A percentile compares a stretch with the other conserved stretches of the same genome.
These are phyloP conservation scores for Monosporascus sp. DNA, from an alignment of 2,329 filamentous ascomycete species.

Conservation along the genomic window DNA sequence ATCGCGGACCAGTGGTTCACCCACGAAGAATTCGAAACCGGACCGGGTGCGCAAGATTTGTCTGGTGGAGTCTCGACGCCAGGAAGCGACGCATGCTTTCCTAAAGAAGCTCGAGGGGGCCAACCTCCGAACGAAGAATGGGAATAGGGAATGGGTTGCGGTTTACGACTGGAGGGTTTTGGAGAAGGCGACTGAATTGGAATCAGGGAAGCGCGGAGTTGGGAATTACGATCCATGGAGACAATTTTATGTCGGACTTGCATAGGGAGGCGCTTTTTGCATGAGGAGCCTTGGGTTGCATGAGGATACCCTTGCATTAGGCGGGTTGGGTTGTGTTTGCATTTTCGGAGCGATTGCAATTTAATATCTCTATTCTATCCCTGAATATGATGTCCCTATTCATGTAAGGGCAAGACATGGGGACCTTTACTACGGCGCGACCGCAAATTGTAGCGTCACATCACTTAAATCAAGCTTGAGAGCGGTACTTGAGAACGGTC, in stretches of 20 bases:
- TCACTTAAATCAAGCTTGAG: too few relatives aligned
- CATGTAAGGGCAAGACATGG: too few relatives aligned
- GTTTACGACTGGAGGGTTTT: conserved; percentile 46
- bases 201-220: conserved; percentile 30
- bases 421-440: too few relatives aligned
- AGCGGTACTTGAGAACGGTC: too few relatives aligned
- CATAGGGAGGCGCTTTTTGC: conserved; percentile 20
- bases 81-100: conserved; percentile 28
- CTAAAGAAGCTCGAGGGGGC: conserved; percentile 27
- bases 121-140: conserved; percentile 21
- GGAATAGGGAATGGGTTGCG: conserved; percentile 32
- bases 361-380: too few relatives aligned
- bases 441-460: too few relatives aligned
- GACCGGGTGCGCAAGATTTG: conserved; percentile 26
- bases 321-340: neutral
- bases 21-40: neutral
- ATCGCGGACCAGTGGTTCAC: neutral
- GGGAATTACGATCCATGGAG: conserved; percentile 37
- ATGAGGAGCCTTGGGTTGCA: neutral
- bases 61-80: conserved; percentile 35
- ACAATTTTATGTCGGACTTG: conserved; percentile 39
- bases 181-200: conserved; percentile 34
- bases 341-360: too few relatives aligned
- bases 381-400: too few relatives aligned
- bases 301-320: neutral